Evolutionary conservation across 305 asterid species (phyloP).

Genomic region (Caryopteris hybrid): DNA sequence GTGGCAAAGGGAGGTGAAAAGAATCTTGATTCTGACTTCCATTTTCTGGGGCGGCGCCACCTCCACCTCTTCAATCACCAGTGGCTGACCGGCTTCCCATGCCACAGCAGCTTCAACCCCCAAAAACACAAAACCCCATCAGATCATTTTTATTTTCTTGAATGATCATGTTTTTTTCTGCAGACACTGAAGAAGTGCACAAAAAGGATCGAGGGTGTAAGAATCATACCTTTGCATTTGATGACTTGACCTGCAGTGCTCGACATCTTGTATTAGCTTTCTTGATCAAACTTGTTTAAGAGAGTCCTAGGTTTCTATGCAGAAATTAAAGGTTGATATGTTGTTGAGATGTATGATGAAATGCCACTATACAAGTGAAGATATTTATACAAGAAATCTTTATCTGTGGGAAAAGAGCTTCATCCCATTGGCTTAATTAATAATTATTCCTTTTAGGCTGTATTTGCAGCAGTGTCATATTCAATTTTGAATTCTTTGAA

Average conservation of each 20-base stretch:
- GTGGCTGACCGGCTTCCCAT: slow-evolving; percentile 69
- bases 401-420: no score
- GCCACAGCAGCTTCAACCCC: slow-evolving; percentile 59
- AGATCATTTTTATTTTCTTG: neutral
- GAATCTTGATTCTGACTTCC: slow-evolving; percentile 68
- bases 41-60: slow-evolving; percentile 76
- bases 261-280: slow-evolving; percentile 21
- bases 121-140: neutral
- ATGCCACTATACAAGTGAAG: no score
- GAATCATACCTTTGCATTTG: slow-evolving; percentile 35
- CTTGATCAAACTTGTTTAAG: neutral
- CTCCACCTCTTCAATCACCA: slow-evolving; percentile 69
- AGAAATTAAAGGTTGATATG: no score
- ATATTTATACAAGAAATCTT: no score
- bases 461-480: no score
- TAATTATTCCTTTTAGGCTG: no score
- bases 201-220: no score
- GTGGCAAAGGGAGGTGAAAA: slow-evolving; percentile 67
- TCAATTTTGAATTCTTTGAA: no score
- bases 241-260: slow-evolving; percentile 37
- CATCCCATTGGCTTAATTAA: no score
- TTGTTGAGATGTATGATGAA: no score
- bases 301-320: neutral
- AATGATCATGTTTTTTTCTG: neutral
- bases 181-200: neutral